phyloP scores from a whole-genome alignment of 257 asterid genomes.

The Solanum arcanum region DNA sequence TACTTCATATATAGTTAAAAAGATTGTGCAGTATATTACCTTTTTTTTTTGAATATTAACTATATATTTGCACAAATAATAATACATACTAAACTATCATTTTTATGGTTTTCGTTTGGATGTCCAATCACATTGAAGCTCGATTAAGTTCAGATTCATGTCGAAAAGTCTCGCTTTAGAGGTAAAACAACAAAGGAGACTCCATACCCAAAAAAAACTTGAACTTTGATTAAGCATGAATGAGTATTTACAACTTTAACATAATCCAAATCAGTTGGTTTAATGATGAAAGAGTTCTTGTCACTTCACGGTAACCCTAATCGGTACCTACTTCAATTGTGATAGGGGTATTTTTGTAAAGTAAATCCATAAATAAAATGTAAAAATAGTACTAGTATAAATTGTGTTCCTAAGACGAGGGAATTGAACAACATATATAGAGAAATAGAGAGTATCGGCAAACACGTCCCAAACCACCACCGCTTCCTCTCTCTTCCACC shows the following conservation, averaged over 20 bases:
- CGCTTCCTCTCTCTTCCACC: not conserved
- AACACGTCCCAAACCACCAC: not conserved
- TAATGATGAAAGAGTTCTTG: no score
- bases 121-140: not conserved
- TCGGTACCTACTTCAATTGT: not conserved
- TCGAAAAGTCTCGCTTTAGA: accelerated
- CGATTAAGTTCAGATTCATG: not conserved
- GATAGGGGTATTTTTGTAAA: not conserved
- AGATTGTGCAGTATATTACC: not conserved
- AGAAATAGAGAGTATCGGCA: not conserved
- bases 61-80: not conserved
- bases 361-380: not conserved
- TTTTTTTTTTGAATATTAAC: not conserved
- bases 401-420: constrained; percentile 3
- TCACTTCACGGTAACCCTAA: no score
- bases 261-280: no score
- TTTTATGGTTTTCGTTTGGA: accelerated
- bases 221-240: not conserved
- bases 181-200: not conserved
- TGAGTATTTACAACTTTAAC: not conserved
- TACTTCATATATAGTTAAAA: not conserved
- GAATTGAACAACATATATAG: constrained; percentile 2
- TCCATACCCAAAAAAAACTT: not conserved
- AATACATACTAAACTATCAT: not conserved
- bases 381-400: not conserved